phyloP scores from a whole-genome alignment of 2,329 filamentous ascomycete genomes.

The Pezicula rhizophila region DNA sequence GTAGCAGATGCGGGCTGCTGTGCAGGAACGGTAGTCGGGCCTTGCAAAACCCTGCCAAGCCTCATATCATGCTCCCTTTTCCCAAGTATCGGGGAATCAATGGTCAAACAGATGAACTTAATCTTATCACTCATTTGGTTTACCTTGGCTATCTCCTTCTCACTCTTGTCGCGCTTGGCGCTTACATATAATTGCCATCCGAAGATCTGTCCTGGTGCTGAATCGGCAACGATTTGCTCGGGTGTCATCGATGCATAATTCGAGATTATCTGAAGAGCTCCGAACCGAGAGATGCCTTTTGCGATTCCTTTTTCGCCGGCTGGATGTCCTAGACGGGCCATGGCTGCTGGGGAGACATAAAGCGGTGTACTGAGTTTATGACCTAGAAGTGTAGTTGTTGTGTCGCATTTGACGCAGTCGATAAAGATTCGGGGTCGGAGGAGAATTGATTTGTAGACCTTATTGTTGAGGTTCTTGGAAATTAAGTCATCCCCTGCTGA shows the following conservation, averaged over 20 bases:
- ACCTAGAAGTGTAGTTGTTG: slow-evolving; percentile 68
- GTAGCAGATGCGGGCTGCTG: slow-evolving; percentile 54
- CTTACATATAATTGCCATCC: slow-evolving; percentile 97
- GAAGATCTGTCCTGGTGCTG: slow-evolving; percentile 68
- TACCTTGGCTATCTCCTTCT: slow-evolving; percentile 72
- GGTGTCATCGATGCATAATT: slow-evolving; percentile 93
- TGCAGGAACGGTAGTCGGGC: slow-evolving; percentile 65
- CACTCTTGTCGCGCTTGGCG: slow-evolving; percentile 73
- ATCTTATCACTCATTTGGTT: slow-evolving; percentile 51
- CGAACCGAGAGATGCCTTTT: slow-evolving; percentile 55
- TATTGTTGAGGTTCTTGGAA: slow-evolving; percentile 75
- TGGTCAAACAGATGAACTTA: slow-evolving; percentile 82
- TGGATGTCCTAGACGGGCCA: slow-evolving; percentile 81
- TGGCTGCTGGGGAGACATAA: slow-evolving; percentile 81
- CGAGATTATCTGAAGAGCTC: slow-evolving; percentile 77
- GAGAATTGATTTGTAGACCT: slow-evolving; percentile 74
- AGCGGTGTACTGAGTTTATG: slow-evolving; percentile 70
- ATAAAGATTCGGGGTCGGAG: slow-evolving; percentile 86
- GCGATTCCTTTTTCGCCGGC: slow-evolving; percentile 84
- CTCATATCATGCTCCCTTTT: slow-evolving; percentile 72
- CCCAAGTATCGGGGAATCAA: slow-evolving; percentile 86
- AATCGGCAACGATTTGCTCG: slow-evolving; percentile 77
- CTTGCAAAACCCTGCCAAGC: too few relatives aligned
- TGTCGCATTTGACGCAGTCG: slow-evolving; percentile 74
- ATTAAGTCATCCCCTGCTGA: slow-evolving; percentile 78